These are phyloP conservation scores for Knufia petricola DNA, from an alignment of 2,329 filamentous ascomycete species.

Conservation along the genomic window DNA sequence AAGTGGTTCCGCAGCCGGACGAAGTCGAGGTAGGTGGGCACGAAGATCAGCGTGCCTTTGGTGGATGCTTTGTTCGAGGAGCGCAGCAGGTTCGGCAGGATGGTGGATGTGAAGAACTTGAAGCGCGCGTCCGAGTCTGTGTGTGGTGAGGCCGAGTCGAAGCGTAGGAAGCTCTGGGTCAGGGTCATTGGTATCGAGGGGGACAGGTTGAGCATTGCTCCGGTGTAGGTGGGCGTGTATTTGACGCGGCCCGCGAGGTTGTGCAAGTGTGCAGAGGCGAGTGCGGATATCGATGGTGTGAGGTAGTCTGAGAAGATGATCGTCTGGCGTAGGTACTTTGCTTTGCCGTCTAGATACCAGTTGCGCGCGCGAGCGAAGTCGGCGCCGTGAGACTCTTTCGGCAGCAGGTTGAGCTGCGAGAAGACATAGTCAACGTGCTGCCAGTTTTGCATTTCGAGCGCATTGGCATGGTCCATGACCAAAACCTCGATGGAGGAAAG, in stretches of 20 bases:
- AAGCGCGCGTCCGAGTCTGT: slow-evolving; percentile 82
- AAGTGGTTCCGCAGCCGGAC: slow-evolving; percentile 89
- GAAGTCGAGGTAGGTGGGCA: slow-evolving; percentile 92
- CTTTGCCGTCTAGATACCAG: slow-evolving; percentile 88
- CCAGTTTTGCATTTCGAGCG: slow-evolving; percentile 96
- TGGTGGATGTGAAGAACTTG: slow-evolving; percentile 74
- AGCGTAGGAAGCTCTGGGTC: slow-evolving; percentile 83
- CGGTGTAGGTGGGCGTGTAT: slow-evolving; percentile 57
- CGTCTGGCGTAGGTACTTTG: slow-evolving; percentile 73
- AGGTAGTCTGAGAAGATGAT: slow-evolving; percentile 72
- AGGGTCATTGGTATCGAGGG: slow-evolving; percentile 45
- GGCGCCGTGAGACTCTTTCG: slow-evolving; percentile 79
- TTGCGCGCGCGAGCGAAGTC: slow-evolving; percentile 83
- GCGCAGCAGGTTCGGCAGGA: slow-evolving; percentile 66
- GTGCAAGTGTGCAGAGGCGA: slow-evolving; percentile 65
- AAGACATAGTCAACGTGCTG: slow-evolving; percentile 90
- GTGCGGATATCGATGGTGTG: slow-evolving; percentile 75
- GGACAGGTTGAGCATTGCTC: slow-evolving; percentile 63
- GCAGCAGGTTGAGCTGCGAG: slow-evolving; percentile 80
- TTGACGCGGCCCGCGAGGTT: slow-evolving; percentile 76
- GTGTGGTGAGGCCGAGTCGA: slow-evolving; percentile 60
- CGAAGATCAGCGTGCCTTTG: slow-evolving; percentile 71
- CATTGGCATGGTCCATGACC: slow-evolving; percentile 84
- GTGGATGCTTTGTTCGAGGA: slow-evolving; percentile 51
- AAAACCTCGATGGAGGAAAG: slow-evolving; percentile 82